phyloP scores from a whole-genome alignment of 164 flowering plant genomes.

The Cinnamomum chago region DNA sequence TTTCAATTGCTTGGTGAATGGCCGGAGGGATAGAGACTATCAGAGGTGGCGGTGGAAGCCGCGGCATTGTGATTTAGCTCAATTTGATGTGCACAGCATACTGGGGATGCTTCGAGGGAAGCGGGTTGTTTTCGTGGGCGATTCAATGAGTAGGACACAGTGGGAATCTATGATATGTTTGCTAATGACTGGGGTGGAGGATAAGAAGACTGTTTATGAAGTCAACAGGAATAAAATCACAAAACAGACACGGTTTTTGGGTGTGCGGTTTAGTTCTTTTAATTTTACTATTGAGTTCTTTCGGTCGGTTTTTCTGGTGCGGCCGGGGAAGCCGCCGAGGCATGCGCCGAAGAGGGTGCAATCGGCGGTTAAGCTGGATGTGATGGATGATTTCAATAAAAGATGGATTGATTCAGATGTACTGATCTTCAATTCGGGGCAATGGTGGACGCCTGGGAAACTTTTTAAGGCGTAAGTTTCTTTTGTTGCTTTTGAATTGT shows the following conservation, averaged over 20 bases:
- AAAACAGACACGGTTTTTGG: conserved; percentile 56
- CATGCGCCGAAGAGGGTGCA: conserved; percentile 58
- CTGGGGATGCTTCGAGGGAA: conserved; percentile 59
- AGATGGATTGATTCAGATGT: conserved; percentile 75
- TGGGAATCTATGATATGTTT: conserved; percentile 85
- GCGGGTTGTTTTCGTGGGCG: conserved; percentile 79
- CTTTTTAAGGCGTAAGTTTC: conserved; percentile 60
- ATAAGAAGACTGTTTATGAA: conserved; percentile 68
- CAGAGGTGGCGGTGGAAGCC: conserved; percentile 90
- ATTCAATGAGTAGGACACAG: conserved; percentile 84
- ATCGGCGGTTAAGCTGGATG: conserved; percentile 51
- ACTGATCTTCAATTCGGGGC: conserved; percentile 81
- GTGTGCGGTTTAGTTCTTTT: conserved; percentile 51
- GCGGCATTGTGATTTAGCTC: conserved; percentile 58
- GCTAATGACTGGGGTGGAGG: conserved; percentile 73
- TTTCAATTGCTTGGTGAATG: conserved; percentile 76
- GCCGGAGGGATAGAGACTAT: conserved; percentile 61
- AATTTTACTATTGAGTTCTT: conserved; percentile 58
- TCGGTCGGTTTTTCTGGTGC: conserved; percentile 69
- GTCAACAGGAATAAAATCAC: conserved; percentile 63
- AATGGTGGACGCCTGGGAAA: conserved; percentile 79
- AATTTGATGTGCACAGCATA: conserved; percentile 34
- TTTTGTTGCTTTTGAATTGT: not conserved
- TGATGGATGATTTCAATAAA: conserved; percentile 51
- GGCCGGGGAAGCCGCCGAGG: conserved; percentile 43